A percentile compares a stretch with the other conserved stretches of the same genome.
phyloP scores from a whole-genome alignment of 176 grass and related monocot genomes.

The Aegilops sharonensis region DNA sequence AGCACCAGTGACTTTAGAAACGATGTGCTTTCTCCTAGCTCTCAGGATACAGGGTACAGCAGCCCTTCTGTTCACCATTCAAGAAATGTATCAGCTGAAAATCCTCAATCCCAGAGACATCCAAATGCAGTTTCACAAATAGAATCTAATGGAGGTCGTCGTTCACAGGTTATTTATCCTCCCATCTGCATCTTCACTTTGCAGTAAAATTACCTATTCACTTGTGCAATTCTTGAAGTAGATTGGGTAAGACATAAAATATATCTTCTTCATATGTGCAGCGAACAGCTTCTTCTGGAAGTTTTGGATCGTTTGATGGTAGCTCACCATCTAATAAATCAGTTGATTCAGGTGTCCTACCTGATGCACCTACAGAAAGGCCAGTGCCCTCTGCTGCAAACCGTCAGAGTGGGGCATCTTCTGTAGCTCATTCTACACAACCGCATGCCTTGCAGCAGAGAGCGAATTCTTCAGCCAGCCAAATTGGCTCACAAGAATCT shows the following conservation, averaged over 20 bases:
- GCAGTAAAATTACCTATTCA: slow-evolving; percentile 29
- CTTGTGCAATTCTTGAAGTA: slow-evolving; percentile 3
- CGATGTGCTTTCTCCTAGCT: slow-evolving; percentile 73
- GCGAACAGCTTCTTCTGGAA: slow-evolving; percentile 85
- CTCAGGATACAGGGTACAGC: slow-evolving; percentile 58
- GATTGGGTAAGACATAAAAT: slow-evolving; percentile 17
- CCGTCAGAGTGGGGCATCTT: slow-evolving; percentile 30
- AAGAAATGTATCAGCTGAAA: slow-evolving; percentile 56
- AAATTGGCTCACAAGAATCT: slow-evolving; percentile 24
- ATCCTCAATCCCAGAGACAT: slow-evolving; percentile 41
- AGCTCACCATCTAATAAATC: slow-evolving; percentile 48
- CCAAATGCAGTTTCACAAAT: slow-evolving; percentile 30
- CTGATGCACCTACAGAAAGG: slow-evolving; percentile 54
- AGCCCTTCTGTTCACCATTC: slow-evolving; percentile 58
- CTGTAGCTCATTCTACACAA: slow-evolving; percentile 42
- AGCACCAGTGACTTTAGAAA: slow-evolving; percentile 67
- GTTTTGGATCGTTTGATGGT: slow-evolving; percentile 77
- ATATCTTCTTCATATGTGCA: slow-evolving; percentile 45
- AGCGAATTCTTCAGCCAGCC: slow-evolving; percentile 15
- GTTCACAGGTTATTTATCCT: slow-evolving; percentile 51
- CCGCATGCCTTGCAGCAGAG: slow-evolving; percentile 22
- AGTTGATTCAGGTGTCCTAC: slow-evolving; percentile 38
- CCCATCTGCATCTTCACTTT: slow-evolving; percentile 16
- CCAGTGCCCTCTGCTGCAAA: slow-evolving; percentile 47
- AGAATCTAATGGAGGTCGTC: slow-evolving; percentile 34